These are phyloP conservation scores for Megacollybia marginata DNA, from an alignment of 768 basidiomycete genomes.

Conservation along the genomic window DNA sequence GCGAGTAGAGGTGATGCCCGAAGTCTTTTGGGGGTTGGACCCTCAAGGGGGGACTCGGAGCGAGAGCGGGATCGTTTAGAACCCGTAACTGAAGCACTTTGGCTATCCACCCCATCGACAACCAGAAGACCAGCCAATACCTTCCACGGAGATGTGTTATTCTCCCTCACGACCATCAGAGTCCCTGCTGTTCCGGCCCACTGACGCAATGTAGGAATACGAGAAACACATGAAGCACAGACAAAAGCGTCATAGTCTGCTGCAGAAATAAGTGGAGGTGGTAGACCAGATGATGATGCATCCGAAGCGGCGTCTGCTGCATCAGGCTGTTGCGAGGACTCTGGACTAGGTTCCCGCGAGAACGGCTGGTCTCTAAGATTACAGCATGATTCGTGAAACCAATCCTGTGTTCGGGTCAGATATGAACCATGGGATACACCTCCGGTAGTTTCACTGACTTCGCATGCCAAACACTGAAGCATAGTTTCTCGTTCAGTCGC, in stretches of 20 bases:
- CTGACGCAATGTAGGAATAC: constrained; percentile 42
- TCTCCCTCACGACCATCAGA: constrained; percentile 59
- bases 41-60: constrained; percentile 17
- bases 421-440: background rate
- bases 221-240: constrained; percentile 61
- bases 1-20: constrained; percentile 32
- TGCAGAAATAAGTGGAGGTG: constrained; percentile 59
- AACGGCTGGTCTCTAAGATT: constrained; percentile 64
- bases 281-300: constrained; percentile 55
- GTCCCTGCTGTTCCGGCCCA: constrained; percentile 64
- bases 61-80: constrained; percentile 40
- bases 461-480: constrained; percentile 83
- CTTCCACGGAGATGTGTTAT: constrained; percentile 41
- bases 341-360: constrained; percentile 35
- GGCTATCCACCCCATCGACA: constrained; percentile 21
- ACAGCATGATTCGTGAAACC: constrained; percentile 89
- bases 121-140: constrained; percentile 27
- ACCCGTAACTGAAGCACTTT: constrained; percentile 11
- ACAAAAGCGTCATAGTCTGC: constrained; percentile 71
- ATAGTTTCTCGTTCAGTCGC: constrained; percentile 74
- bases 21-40: constrained; percentile 32
- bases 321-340: constrained; percentile 6
- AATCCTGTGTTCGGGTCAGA: constrained; percentile 47
- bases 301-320: constrained; percentile 32
- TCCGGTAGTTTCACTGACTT: constrained; percentile 41